Evolutionary conservation across 768 basidiomycete genomes (phyloP), one percentile per base, ranked within the genome.

Genomic region (Calocybe cyanea): DNA sequence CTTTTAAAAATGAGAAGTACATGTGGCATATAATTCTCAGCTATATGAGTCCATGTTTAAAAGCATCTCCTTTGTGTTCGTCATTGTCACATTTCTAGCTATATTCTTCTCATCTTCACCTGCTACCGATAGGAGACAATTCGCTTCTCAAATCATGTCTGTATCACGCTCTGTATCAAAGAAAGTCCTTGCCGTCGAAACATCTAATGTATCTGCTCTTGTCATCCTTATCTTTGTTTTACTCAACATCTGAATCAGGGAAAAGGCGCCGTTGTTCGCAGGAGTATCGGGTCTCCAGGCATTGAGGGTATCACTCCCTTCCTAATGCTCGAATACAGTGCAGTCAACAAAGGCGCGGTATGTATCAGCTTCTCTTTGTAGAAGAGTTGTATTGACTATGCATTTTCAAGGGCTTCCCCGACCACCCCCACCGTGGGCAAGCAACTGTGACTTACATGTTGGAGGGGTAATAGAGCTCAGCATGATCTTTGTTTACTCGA

Each of bases 391-490:
- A 39, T 30, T 19, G 37, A 14, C 24, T 18, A 14, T 24, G 7
- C 35, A 15, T 35, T 28, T 7, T n/a, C 15, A 46, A 86, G 84
- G 87, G 89, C 2, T 92, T 95, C 57, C 89, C 91, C 10, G 94
- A 96, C 60, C 93, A 95, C 61, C 92, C 93, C 2, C 93, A 94
- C 63, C 77, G 92, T 14, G 93, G 92, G 3, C 92, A 93, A 62
- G 83, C 84, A 3, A 90, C 86, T 1, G 84, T 89, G 3, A 93
- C 92, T 0, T 95, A 95, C 63, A 85, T 96, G 82, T 71, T 92
- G 0, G 74, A 89, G 68, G 92, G 90, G 79, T 83, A 58, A 28
- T 28, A 28, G 24, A 66, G 34, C 13, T 19, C 2, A 15, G 6
- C 20, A 4, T 19, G 6, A 33, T 20, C 14, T 7, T 20, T 21